Evolutionary conservation across 805 yeast genomes (phyloP).

Genomic region (Schizosaccharomyces japonicus): DNA sequence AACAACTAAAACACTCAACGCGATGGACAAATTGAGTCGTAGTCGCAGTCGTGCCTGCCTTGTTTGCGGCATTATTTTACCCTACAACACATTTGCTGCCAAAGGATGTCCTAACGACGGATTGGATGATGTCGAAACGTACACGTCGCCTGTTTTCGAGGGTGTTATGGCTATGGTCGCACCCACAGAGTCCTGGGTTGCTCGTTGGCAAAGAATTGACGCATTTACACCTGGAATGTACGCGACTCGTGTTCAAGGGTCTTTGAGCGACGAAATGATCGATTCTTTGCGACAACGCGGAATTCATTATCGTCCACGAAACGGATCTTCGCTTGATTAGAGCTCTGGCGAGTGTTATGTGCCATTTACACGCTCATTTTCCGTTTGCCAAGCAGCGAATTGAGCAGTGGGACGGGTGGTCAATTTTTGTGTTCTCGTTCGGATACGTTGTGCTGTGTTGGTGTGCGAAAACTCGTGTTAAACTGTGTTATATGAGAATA

Average conservation of each 20-base stretch:
- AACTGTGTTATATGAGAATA: too few species aligned
- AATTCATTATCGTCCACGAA: slow-evolving; percentile 79
- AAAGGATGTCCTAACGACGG: slow-evolving; percentile 4
- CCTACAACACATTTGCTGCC: neutral
- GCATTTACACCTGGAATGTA: slow-evolving; percentile 15
- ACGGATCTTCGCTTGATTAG: slow-evolving; percentile 25
- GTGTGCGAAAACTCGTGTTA: too few species aligned
- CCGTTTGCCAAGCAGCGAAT: too few species aligned
- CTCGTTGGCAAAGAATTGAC: slow-evolving; percentile 5
- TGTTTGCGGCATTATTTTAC: slow-evolving; percentile 1
- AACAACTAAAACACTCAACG: neutral
- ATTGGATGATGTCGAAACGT: neutral
- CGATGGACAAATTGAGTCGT: neutral
- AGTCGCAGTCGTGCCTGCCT: slow-evolving; percentile 1
- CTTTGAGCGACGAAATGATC: slow-evolving; percentile 66
- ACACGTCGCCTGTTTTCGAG: slow-evolving; percentile 4
- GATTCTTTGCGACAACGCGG: slow-evolving; percentile 49
- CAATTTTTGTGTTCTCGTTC: too few species aligned
- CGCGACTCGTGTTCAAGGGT: slow-evolving; percentile 82
- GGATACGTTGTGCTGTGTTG: too few species aligned
- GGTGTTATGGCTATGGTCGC: slow-evolving; percentile 4
- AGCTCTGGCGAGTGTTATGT: too few species aligned
- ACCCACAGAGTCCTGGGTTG: slow-evolving; percentile 5
- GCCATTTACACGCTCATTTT: too few species aligned
- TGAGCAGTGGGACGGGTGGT: too few species aligned